These are phyloP conservation scores for Salicornia ramosissima DNA, from an alignment of 148 eudicot genomes.

Conservation along the genomic window DNA sequence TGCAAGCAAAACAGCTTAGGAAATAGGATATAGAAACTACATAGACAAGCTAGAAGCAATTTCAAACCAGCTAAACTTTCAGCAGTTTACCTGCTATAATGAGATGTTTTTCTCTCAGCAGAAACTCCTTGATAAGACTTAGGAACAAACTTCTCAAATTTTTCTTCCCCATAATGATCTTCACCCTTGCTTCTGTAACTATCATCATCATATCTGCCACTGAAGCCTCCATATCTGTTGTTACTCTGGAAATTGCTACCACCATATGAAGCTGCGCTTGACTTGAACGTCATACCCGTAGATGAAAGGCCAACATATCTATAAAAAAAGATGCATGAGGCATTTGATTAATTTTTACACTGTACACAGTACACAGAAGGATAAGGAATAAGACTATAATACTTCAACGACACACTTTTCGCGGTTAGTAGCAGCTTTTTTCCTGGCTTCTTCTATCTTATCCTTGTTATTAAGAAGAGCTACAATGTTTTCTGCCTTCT, in stretches of 20 bases:
- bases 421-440: constrained; percentile 83
- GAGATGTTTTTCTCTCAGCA: constrained; percentile 39
- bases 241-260: constrained; percentile 50
- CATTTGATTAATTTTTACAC: constrained; percentile 2
- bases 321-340: constrained; percentile 16
- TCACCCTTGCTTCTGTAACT: constrained; percentile 46
- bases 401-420: constrained; percentile 69
- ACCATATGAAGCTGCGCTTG: constrained; percentile 58
- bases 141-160: constrained; percentile 47
- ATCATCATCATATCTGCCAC: constrained; percentile 54
- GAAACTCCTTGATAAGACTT: constrained; percentile 45
- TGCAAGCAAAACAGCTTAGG: not conserved
- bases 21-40: not conserved
- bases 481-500: constrained; percentile 87
- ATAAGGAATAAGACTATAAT: not conserved
- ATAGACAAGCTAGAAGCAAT: not conserved
- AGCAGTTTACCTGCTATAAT: constrained; percentile 39
- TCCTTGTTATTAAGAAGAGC: constrained; percentile 81
- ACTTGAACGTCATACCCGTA: constrained; percentile 69
- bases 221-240: constrained; percentile 71
- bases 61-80: not conserved
- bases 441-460: constrained; percentile 83
- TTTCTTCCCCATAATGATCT: constrained; percentile 57
- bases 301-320: constrained; percentile 97
- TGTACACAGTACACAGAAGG: not conserved